Conservation (phyloP, 148 eudicot genomes). For the Arbutus unedo region DNA sequence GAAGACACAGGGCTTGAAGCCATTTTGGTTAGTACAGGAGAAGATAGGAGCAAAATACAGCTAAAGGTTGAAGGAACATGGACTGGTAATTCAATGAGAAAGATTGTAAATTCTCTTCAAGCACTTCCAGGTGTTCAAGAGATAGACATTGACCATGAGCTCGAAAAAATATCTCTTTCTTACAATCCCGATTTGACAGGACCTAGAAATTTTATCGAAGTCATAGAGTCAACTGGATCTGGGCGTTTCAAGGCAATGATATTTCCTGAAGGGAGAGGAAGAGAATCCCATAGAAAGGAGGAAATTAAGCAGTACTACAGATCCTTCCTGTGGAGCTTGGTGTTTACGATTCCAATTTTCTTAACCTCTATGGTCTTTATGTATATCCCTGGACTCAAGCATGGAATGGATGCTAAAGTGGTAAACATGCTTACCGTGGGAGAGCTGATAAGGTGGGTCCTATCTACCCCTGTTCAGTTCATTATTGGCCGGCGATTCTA, state of each 20-base stretch:
- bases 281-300: slow-evolving; percentile 56
- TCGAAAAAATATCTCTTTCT: slow-evolving; percentile 51
- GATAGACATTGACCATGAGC: slow-evolving; percentile 43
- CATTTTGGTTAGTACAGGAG: slow-evolving; percentile 69
- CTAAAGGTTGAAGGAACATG: slow-evolving; percentile 62
- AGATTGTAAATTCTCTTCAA: slow-evolving; percentile 54
- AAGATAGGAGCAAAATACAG: slow-evolving; percentile 57
- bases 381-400: slow-evolving; percentile 73
- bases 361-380: slow-evolving; percentile 86
- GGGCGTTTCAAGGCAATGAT: slow-evolving; percentile 62
- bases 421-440: slow-evolving; percentile 76
- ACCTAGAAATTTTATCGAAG: slow-evolving; percentile 72
- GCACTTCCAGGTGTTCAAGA: slow-evolving; percentile 73
- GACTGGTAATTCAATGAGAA: slow-evolving; percentile 41
- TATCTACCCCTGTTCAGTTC: slow-evolving; percentile 93
- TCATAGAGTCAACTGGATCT: slow-evolving; percentile 54
- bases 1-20: slow-evolving; percentile 76
- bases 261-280: slow-evolving; percentile 63
- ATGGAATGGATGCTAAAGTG: slow-evolving; percentile 55
- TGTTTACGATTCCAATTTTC: slow-evolving; percentile 82
- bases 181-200: slow-evolving; percentile 77
- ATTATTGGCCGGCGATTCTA: slow-evolving; percentile 83
- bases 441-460: slow-evolving; percentile 68
- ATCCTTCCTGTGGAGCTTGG: slow-evolving; percentile 78
- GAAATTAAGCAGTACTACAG: slow-evolving; percentile 57